Evolutionary conservation across 306 rosid genomes (phyloP), one percentile per base, ranked within the genome.

Genomic region (Pterocarpus santalinus): DNA sequence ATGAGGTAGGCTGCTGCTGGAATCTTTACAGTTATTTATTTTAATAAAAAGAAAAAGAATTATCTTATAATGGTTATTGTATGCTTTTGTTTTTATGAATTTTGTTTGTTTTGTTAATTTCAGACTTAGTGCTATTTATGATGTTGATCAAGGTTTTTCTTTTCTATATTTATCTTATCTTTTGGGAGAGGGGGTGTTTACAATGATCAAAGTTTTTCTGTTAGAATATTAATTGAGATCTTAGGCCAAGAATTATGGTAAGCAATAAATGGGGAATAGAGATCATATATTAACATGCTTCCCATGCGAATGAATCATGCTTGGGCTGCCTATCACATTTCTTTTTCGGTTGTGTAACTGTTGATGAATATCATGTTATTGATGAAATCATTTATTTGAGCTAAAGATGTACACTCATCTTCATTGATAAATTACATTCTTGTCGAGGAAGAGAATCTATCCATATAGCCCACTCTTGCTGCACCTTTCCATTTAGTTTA

Each of bases 1-100:
- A 85, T 12, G 89, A 91, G 92, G 98, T 91, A 73, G 77, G 39
- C 49, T 71, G 36, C 1, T 71, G 11, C 53, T 8, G 14, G 2
- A 55, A 15, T 16, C 16, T 9, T 11, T 72, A 56, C 30, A 39
- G 15, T 61, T 52, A 14, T 55, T 76, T 73, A 22, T 30, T 55
- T 77, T 63, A 8, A 11, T 51, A 5, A 3, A 41, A 5, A 5
- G 56, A 51, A 55, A 55, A n/a, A 5, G 7, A 15, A n/a, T 68
- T 15, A 14, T 22, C 35, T 41, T 41, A 38, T 44, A 33, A 28
- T 62, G 36, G 75, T 36, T 80, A 63, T 12, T 71, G 3, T 22
- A 49, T 36, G 41, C 8, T 70, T 65, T 43, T 32, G 28, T 28
- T 76, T 70, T 72, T 73, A 52, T 14, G 5, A 38, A 4, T 46